phyloP scores from a whole-genome alignment of 2,329 filamentous ascomycete species.

The Diaporthe sp. region DNA sequence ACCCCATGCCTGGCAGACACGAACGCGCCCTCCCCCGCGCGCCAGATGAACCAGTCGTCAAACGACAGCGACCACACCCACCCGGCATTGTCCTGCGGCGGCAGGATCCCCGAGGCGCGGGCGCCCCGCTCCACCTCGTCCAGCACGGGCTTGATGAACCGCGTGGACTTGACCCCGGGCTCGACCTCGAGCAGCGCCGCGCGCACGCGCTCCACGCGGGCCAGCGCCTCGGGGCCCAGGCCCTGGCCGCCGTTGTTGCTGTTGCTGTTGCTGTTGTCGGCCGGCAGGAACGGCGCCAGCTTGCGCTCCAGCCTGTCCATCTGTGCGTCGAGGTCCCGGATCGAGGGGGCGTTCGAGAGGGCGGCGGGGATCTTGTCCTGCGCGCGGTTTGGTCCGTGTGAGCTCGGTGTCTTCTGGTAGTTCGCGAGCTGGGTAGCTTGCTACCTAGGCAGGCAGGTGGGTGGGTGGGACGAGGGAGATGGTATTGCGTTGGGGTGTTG shows the following conservation, averaged over 20 bases:
- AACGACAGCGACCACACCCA: constrained; percentile 34
- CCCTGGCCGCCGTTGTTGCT: background rate
- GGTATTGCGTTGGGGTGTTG: background rate
- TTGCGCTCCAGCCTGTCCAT: constrained; percentile 18
- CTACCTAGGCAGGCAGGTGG: background rate
- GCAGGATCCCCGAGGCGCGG: constrained; percentile 25
- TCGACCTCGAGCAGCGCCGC: constrained; percentile 8
- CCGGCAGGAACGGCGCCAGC: constrained; percentile 28
- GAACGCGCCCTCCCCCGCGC: background rate
- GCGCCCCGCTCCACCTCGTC: constrained; percentile 22
- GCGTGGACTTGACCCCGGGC: constrained; percentile 11
- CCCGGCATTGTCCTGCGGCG: constrained; percentile 17
- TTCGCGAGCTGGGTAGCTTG: background rate
- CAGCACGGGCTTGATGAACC: constrained; percentile 21
- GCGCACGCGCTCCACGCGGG: background rate
- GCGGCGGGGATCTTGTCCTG: constrained; percentile 31
- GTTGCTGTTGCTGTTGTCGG: background rate
- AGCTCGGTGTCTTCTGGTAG: background rate
- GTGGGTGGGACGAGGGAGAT: background rate
- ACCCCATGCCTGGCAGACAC: background rate
- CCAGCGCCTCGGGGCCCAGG: background rate
- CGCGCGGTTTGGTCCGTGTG: background rate
- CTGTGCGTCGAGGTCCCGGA: constrained; percentile 4
- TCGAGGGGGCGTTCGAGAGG: constrained; percentile 27
- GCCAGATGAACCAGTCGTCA: constrained; percentile 38